phyloP scores from a whole-genome alignment of 805 yeast species.

The Jamesozyma gamospora region DNA sequence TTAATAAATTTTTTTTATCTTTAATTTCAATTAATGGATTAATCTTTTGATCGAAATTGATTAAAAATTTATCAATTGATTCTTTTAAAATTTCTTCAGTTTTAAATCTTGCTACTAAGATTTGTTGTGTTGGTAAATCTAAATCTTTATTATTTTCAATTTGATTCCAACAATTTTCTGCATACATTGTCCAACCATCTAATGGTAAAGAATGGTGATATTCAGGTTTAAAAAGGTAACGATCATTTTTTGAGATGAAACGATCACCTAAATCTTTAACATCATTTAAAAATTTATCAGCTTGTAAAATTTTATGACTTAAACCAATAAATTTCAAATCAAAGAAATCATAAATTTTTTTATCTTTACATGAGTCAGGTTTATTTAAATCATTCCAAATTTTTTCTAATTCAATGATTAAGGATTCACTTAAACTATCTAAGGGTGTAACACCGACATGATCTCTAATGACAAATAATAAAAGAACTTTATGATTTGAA shows the following conservation, averaged over 20 bases:
- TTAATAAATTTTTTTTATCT: constrained; percentile 32
- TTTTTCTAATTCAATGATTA: constrained; percentile 58
- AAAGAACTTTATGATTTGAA: constrained; percentile 48
- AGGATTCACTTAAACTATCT: constrained; percentile 54
- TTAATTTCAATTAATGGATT: constrained; percentile 23
- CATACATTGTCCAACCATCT: constrained; percentile 93
- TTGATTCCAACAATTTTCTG: constrained; percentile 87
- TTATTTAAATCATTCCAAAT: constrained; percentile 75
- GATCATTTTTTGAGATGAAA: constrained; percentile 32
- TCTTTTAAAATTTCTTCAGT: constrained; percentile 77
- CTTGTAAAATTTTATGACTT: constrained; percentile 76
- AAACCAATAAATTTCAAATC: constrained; percentile 74
- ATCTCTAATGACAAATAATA: constrained; percentile 86
- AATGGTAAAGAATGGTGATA: constrained; percentile 84
- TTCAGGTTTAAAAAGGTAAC: constrained; percentile 45
- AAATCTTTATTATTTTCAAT: constrained; percentile 87
- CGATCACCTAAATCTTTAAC: constrained; percentile 55
- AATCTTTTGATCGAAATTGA: constrained; percentile 26
- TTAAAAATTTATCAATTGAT: constrained; percentile 38
- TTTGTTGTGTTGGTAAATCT: constrained; percentile 94
- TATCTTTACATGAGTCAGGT: constrained; percentile 48
- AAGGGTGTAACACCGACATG: constrained; percentile 82
- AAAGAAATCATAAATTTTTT: constrained; percentile 60
- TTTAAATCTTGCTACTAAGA: constrained; percentile 84
- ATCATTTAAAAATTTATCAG: constrained; percentile 41